A percentile compares a stretch with the other conserved stretches of the same genome.
phyloP scores from a whole-genome alignment of 2,329 filamentous ascomycete species.

The Moelleriella libera region DNA sequence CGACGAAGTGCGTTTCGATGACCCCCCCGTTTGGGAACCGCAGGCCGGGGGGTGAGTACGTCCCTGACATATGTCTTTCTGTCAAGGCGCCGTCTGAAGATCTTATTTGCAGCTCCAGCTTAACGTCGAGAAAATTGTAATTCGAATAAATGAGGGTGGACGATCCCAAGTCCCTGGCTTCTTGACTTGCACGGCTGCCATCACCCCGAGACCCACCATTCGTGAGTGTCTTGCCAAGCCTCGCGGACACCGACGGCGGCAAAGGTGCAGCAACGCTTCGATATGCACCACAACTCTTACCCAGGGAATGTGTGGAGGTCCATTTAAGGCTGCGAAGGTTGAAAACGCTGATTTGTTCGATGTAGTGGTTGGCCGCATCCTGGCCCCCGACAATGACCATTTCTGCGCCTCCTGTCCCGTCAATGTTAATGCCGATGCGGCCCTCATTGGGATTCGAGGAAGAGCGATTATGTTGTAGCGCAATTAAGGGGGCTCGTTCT shows the following conservation, averaged over 20 bases:
- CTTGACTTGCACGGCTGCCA: constrained; percentile 31
- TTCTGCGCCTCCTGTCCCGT: constrained; percentile 83
- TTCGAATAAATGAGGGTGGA: constrained; percentile 97
- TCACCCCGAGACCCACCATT: constrained; percentile 19
- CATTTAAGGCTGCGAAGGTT: constrained; percentile 90
- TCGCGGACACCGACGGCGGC: constrained; percentile 46
- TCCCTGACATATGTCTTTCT: constrained; percentile 79
- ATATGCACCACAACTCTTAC: constrained; percentile 91
- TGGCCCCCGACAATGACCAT: constrained; percentile 97
- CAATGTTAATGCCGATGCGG: constrained; percentile 73
- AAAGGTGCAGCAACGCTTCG: constrained; percentile 87
- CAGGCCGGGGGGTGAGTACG: constrained; percentile 78
- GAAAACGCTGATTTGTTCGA: constrained; percentile 97
- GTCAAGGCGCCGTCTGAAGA: constrained; percentile 68
- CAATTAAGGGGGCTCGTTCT: constrained; percentile 67
- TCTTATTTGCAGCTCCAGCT: constrained; percentile 83
- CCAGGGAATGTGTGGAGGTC: constrained; percentile 77
- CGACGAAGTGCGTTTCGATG: constrained; percentile 91
- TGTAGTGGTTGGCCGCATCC: constrained; percentile 96
- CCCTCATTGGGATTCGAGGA: constrained; percentile 77
- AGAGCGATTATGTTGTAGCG: constrained; percentile 78
- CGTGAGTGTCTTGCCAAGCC: constrained; percentile 48
- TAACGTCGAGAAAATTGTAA: constrained; percentile 97
- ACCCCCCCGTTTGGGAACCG: constrained; percentile 93
- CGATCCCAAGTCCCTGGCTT: constrained; percentile 41